Percentiles rank a stretch among this genome's conserved stretches.
Conservation (phyloP, 116 monocot species). For the Phalaenopsis hybrid region DNA sequence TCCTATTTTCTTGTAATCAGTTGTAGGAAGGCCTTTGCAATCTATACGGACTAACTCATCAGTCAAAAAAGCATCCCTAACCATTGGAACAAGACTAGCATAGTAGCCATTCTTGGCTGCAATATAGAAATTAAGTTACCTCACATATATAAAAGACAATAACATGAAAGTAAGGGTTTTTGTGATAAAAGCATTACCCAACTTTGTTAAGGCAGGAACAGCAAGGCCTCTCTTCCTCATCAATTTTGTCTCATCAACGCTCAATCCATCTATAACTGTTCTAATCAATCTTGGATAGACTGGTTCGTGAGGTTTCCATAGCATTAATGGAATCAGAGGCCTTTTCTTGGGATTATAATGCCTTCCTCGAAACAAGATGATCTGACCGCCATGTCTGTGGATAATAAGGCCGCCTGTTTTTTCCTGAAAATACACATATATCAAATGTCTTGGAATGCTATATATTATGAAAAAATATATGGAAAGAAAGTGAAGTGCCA, state of each 20-base stretch:
- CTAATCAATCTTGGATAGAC: conserved; percentile 85
- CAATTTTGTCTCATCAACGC: conserved; percentile 83
- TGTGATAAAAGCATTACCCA: conserved; percentile 40
- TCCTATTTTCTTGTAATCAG: conserved; percentile 90
- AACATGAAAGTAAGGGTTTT: not conserved
- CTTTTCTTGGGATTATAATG: conserved; percentile 81
- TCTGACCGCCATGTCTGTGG: conserved; percentile 69
- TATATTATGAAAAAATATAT: not conserved
- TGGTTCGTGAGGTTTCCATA: conserved; percentile 96
- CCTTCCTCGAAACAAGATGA: conserved; percentile 82
- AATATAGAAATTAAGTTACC: conserved; percentile 12
- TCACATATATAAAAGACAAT: not conserved
- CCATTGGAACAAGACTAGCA: conserved; percentile 87
- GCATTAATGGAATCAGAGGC: conserved; percentile 85
- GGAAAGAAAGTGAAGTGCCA: too few species aligned
- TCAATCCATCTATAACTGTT: conserved; percentile 75
- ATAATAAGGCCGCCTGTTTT: conserved; percentile 81
- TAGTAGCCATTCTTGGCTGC: conserved; percentile 98
- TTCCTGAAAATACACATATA: conserved; percentile 46
- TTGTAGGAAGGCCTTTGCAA: conserved; percentile 72
- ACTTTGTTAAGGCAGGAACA: conserved; percentile 72
- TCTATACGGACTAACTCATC: conserved; percentile 87
- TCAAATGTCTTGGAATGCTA: not conserved
- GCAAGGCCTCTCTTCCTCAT: conserved; percentile 82
- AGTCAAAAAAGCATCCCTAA: conserved; percentile 83